Percentiles rank a stretch among this genome's conserved stretches.
Conservation (phyloP, 148 eudicot genomes). For the Nepenthes gracilis region DNA sequence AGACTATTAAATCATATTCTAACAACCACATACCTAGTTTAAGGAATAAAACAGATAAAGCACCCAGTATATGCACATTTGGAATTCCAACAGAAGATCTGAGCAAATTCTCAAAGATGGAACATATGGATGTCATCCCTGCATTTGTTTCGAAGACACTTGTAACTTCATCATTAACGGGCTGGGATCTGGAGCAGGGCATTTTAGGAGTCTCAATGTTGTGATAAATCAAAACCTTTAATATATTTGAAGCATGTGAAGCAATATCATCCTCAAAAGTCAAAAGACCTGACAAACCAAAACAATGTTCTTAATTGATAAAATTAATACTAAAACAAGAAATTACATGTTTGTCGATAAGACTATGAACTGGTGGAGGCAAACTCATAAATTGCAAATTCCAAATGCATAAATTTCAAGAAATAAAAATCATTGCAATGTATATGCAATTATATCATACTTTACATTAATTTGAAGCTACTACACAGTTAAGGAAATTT, state of each 20-base stretch:
- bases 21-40: conserved; percentile 53
- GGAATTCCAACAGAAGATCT: conserved; percentile 29
- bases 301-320: background rate
- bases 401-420: too few species aligned
- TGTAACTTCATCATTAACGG: conserved; percentile 16
- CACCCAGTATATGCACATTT: conserved; percentile 44
- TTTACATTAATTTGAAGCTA: too few species aligned
- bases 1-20: too few species aligned
- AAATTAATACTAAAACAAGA: background rate
- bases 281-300: conserved; percentile 47
- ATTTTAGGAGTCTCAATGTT: conserved; percentile 21
- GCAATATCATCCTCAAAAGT: conserved; percentile 40
- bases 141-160: conserved; percentile 28
- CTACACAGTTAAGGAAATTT: too few species aligned
- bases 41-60: conserved; percentile 54
- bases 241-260: conserved; percentile 36
- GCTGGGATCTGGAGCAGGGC: conserved; percentile 12
- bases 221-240: conserved; percentile 41
- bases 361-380: background rate
- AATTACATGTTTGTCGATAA: background rate
- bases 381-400: background rate
- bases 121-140: conserved; percentile 35
- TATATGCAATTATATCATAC: too few species aligned
- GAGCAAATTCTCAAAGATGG: conserved; percentile 35
- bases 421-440: too few species aligned